Evolutionary conservation across 192 early-diverging fungal species (phyloP).

Genomic region (Gigaspora rosea): DNA sequence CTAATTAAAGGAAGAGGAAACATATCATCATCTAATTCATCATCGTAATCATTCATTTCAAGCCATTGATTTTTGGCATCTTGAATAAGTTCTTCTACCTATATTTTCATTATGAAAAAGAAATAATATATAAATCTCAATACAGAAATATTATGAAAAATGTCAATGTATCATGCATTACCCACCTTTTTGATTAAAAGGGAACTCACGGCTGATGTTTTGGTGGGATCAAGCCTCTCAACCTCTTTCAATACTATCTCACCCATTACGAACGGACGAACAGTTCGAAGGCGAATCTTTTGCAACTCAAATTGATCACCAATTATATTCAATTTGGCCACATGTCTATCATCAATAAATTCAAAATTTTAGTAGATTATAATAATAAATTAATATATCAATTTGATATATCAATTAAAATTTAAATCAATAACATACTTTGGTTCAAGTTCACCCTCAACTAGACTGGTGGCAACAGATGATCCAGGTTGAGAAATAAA

Average conservation of each 20-base stretch:
- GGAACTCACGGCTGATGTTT: conserved; percentile 54
- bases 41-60: neutral
- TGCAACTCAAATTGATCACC: conserved; percentile 68
- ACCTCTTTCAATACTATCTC: conserved; percentile 63
- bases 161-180: neutral
- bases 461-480: conserved; percentile 87
- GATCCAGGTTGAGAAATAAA: conserved; percentile 91
- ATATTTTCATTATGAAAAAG: neutral
- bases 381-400: too few species aligned
- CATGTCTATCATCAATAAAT: conserved; percentile 36
- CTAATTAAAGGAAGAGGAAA: conserved; percentile 16
- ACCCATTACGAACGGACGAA: conserved; percentile 86
- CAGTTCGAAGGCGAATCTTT: conserved; percentile 72
- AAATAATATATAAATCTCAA: neutral
- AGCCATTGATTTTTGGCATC: conserved; percentile 64
- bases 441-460: conserved; percentile 75
- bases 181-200: conserved; percentile 59
- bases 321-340: conserved; percentile 64
- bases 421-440: conserved; percentile 50
- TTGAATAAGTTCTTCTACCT: conserved; percentile 65
- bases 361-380: too few species aligned
- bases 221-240: conserved; percentile 49
- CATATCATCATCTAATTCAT: neutral
- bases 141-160: neutral
- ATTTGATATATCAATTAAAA: neutral